Percentiles rank a stretch among this genome's conserved stretches.
Conservation (phyloP, 2,329 filamentous ascomycete species). For the Daldinia eschscholtzii region DNA sequence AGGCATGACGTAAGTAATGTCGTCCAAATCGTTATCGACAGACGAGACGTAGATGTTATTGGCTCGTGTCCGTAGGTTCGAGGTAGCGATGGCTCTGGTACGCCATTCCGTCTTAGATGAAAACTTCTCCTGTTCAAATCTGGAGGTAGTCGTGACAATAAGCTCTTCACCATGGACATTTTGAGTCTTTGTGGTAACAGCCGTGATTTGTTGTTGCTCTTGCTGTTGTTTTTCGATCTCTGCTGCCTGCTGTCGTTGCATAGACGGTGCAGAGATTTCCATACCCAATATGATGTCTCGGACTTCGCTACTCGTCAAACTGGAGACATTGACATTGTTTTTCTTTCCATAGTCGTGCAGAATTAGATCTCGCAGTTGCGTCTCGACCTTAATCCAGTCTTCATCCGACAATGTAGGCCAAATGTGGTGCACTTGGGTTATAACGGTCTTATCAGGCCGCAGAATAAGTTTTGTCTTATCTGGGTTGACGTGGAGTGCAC, state of each 20-base stretch:
- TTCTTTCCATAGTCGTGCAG: conserved; percentile 99
- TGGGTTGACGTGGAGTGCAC: conserved; percentile 95
- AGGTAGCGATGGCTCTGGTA: conserved; percentile 94
- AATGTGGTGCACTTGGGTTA: conserved; percentile 98
- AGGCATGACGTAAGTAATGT: conserved; percentile 97
- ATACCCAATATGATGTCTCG: conserved; percentile 98
- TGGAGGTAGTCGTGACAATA: conserved; percentile 96
- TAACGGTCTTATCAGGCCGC: conserved; percentile 96
- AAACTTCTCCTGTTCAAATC: conserved; percentile 97
- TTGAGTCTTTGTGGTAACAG: conserved; percentile 97
- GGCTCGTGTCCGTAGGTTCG: conserved; percentile 90
- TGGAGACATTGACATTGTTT: conserved; percentile 99
- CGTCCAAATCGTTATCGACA: conserved; percentile 90
- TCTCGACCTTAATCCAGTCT: conserved; percentile 99
- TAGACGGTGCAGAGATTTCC: conserved; percentile 97
- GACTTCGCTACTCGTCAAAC: conserved; percentile 95
- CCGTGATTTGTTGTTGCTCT: conserved; percentile 95
- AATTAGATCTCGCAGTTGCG: conserved; percentile 93
- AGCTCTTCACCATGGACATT: conserved; percentile 98
- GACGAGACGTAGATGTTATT: conserved; percentile 99
- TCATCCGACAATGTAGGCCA: conserved; percentile 96
- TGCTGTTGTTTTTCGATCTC: conserved; percentile 99
- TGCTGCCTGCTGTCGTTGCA: conserved; percentile 97
- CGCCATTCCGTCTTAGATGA: conserved; percentile 99
- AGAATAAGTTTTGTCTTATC: conserved; percentile 98